A percentile compares a stretch with the other conserved stretches of the same genome.
These are phyloP conservation scores for Guillardia theta DNA, from an alignment of 78 protist species.

Conservation along the genomic window DNA sequence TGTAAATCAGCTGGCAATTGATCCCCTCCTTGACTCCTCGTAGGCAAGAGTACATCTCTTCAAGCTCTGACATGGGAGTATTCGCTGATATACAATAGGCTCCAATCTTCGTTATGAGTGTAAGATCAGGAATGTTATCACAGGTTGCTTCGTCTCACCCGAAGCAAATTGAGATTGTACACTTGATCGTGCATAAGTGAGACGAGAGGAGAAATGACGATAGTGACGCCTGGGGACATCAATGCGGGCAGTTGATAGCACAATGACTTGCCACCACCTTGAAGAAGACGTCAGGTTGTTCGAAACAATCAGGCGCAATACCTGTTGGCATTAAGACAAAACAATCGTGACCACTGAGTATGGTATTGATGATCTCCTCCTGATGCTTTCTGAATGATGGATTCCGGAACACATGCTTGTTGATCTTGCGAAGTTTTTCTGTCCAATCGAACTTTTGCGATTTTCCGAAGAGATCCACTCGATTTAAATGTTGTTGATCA, in stretches of 20 bases:
- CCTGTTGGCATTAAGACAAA: conserved; percentile 67
- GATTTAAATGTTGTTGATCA: not conserved
- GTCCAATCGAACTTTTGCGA: conserved; percentile 3
- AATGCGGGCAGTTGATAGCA: conserved; percentile 71
- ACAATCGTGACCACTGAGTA: not conserved
- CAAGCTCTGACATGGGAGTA: not conserved
- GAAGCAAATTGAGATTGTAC: not conserved
- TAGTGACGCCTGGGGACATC: conserved; percentile 66
- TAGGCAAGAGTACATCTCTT: not conserved
- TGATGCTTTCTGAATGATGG: conserved; percentile 25
- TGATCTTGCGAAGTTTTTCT: not conserved
- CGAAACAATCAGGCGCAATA: no score
- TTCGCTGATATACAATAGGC: not conserved
- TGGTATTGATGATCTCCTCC: not conserved
- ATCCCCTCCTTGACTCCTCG: not conserved
- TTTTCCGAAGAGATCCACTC: not conserved
- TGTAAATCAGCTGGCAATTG: conserved; percentile 54
- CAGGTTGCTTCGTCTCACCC: no score
- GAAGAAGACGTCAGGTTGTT: no score
- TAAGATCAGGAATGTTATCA: no score
- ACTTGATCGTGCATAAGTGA: conserved; percentile 98
- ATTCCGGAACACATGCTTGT: not conserved
- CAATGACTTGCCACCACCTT: conserved; percentile 99
- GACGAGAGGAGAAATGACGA: conserved; percentile 95
- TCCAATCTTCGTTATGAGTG: no score